Conservation (phyloP, 345 rosid genomes). For the Salix dunnii region DNA sequence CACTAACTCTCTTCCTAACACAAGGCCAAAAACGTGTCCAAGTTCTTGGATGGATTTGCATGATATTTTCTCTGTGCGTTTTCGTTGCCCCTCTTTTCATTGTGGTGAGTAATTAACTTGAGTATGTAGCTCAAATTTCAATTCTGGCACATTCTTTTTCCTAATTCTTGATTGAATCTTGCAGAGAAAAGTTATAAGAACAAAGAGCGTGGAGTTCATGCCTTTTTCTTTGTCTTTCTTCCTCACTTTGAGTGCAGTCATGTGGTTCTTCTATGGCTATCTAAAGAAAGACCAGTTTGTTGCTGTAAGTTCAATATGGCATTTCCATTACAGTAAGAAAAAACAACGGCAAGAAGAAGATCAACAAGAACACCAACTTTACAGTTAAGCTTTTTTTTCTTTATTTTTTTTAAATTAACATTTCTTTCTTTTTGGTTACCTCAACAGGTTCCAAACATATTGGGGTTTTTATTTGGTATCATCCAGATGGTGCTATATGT, state of each 20-base stretch:
- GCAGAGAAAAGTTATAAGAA: conserved; percentile 81
- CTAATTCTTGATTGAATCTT: not conserved
- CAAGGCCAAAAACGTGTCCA: conserved; percentile 37
- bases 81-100: conserved; percentile 84
- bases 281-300: conserved; percentile 18
- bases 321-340: too few species aligned
- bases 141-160: not conserved
- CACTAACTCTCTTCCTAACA: conserved; percentile 40
- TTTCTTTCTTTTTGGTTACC: not conserved
- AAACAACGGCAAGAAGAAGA: too few species aligned
- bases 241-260: conserved; percentile 51
- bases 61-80: conserved; percentile 64
- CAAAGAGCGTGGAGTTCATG: conserved; percentile 75
- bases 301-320: conserved; percentile 13
- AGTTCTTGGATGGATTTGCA: conserved; percentile 73
- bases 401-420: not conserved
- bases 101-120: conserved; percentile 41
- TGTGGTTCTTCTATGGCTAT: conserved; percentile 54
- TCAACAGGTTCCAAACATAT: conserved; percentile 48
- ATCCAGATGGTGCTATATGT: conserved; percentile 52
- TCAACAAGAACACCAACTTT: too few species aligned
- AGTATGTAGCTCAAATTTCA: too few species aligned
- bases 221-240: conserved; percentile 50
- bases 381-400: not conserved
- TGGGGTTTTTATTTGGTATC: conserved; percentile 47